phyloP scores from a whole-genome alignment of 2,329 filamentous ascomycete species.

The Calonectria naviculata region DNA sequence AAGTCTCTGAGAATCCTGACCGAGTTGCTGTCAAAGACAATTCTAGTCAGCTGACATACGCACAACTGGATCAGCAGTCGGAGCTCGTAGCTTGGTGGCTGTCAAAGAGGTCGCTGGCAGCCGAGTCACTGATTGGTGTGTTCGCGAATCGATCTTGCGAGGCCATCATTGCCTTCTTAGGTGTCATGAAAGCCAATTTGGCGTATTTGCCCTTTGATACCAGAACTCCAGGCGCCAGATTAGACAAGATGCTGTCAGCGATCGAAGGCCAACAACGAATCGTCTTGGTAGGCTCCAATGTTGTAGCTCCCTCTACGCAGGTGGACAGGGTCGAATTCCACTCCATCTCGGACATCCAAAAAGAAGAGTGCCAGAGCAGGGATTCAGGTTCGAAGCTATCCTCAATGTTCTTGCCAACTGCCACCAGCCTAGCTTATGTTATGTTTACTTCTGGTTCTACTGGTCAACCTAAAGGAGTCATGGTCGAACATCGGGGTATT shows the following conservation, averaged over 20 bases:
- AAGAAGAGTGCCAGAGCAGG: neutral
- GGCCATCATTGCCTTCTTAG: conserved; percentile 20
- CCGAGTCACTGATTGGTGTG: conserved; percentile 21
- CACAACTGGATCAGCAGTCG: conserved; percentile 29
- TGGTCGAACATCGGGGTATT: neutral
- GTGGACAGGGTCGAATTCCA: neutral
- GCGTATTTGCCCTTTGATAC: conserved; percentile 31
- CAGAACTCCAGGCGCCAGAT: conserved; percentile 18
- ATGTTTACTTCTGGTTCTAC: neutral
- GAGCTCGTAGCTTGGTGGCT: conserved; percentile 14
- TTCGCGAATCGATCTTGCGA: conserved; percentile 20
- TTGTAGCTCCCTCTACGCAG: neutral
- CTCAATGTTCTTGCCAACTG: neutral
- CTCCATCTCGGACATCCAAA: neutral
- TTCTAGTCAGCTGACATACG: conserved; percentile 27
- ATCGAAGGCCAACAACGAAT: neutral
- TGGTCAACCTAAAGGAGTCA: neutral
- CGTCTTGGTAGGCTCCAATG: conserved; percentile 11
- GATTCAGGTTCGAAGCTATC: neutral
- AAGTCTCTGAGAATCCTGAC: neutral
- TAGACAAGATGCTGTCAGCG: conserved; percentile 19
- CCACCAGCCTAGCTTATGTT: neutral
- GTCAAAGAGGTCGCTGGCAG: neutral
- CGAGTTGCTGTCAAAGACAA: neutral
- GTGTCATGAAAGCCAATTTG: conserved; percentile 30